phyloP scores from a whole-genome alignment of 495 filamentous ascomycete genomes.

The Lophium mytilinum region DNA sequence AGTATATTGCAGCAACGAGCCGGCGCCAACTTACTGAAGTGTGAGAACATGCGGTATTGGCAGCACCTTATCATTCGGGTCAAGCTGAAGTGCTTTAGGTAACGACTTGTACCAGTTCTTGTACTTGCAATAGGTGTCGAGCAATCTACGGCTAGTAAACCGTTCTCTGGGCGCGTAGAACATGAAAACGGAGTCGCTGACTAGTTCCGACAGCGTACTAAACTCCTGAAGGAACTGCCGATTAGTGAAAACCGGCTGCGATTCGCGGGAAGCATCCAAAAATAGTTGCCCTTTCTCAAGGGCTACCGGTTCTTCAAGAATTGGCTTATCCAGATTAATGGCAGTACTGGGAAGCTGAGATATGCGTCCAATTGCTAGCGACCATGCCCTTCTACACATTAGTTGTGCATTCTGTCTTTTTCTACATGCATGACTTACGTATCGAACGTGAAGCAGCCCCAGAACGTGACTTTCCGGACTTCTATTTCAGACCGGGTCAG shows the following conservation, averaged over 20 bases:
- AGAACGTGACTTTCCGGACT: slow-evolving; percentile 61
- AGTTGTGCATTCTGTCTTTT: too few species aligned
- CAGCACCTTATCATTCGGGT: slow-evolving; percentile 34
- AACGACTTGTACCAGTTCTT: slow-evolving; percentile 54
- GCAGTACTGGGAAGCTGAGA: slow-evolving; percentile 53
- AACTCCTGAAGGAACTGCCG: slow-evolving; percentile 52
- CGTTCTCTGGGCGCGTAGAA: slow-evolving; percentile 53
- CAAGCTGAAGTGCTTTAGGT: slow-evolving; percentile 48
- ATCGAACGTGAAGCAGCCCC: slow-evolving; percentile 62
- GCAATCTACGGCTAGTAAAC: slow-evolving; percentile 49
- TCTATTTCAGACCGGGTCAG: slow-evolving; percentile 42
- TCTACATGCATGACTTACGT: slow-evolving; percentile 40
- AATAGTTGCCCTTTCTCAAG: neutral
- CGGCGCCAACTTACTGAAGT: slow-evolving; percentile 47
- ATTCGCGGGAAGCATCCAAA: neutral
- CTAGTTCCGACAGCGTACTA: slow-evolving; percentile 58
- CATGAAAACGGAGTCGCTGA: slow-evolving; percentile 56
- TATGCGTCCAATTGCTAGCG: slow-evolving; percentile 52
- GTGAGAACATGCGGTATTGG: slow-evolving; percentile 53
- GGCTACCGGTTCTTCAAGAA: slow-evolving; percentile 29
- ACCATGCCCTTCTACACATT: slow-evolving; percentile 47
- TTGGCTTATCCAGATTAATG: slow-evolving; percentile 48
- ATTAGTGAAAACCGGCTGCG: slow-evolving; percentile 15
- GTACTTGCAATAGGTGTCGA: slow-evolving; percentile 50
- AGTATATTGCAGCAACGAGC: neutral